Conservation (phyloP, 805 yeast species). For the Metschnikowia gelsemii region DNA sequence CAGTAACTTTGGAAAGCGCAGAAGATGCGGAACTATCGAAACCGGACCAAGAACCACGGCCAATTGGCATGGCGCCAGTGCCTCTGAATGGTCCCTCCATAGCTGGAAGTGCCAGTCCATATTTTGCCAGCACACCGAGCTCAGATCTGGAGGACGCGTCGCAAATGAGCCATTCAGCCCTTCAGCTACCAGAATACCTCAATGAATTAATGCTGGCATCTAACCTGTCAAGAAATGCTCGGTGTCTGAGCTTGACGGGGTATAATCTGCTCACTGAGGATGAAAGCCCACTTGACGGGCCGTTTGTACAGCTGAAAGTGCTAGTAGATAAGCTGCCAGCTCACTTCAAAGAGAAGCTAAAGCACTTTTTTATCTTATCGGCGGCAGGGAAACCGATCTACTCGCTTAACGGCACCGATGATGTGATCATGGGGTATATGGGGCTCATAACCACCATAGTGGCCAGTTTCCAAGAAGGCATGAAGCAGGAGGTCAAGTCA, state of each 20-base stretch:
- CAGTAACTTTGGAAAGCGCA: slow-evolving; percentile 17
- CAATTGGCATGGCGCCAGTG: slow-evolving; percentile 4
- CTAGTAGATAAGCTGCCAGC: slow-evolving; percentile 19
- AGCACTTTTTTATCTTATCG: slow-evolving; percentile 77
- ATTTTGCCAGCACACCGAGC: slow-evolving; percentile 7
- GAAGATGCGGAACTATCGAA: slow-evolving; percentile 14
- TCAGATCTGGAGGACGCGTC: slow-evolving; percentile 11
- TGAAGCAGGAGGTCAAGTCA: slow-evolving; percentile 42
- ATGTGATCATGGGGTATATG: slow-evolving; percentile 63
- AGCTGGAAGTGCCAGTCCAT: slow-evolving; percentile 9
- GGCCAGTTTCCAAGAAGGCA: slow-evolving; percentile 57
- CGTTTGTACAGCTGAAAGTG: slow-evolving; percentile 13
- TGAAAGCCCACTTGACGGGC: slow-evolving; percentile 9
- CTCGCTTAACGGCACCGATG: slow-evolving; percentile 72
- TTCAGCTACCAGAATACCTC: slow-evolving; percentile 10
- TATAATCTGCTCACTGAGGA: slow-evolving; percentile 16
- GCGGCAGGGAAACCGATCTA: slow-evolving; percentile 88
- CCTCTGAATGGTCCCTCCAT: slow-evolving; percentile 2
- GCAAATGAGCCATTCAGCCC: slow-evolving; percentile 5
- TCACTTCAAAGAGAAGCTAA: slow-evolving; percentile 38
- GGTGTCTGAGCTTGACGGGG: not conserved
- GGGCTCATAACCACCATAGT: slow-evolving; percentile 81
- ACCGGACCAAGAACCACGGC: slow-evolving; percentile 7
- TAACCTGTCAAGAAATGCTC: not conserved
- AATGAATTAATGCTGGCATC: slow-evolving; percentile 11